Base-by-base conservation (phyloP, 2,329 filamentous ascomycete genomes). In the Aureobasidium lini region DNA sequence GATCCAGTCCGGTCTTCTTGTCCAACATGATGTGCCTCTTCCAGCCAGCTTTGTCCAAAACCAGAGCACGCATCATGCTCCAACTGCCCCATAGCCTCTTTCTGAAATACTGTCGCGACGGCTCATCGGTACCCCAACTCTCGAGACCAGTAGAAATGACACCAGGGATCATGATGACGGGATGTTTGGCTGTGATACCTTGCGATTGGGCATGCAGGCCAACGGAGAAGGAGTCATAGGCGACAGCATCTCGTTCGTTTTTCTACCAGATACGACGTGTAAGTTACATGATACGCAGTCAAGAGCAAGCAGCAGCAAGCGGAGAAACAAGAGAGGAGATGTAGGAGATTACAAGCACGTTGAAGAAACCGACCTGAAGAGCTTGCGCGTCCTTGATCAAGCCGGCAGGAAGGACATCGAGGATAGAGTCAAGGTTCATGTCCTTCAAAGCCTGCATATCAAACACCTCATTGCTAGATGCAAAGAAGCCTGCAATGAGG, bases 11-110 rank as follows among this genome's bases (percentile, higher is more conserved):
- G 0, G 93, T 96, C 39, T 84, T 74, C 72, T 93, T 92, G 73
- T 99, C 94, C 10, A 99, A 81, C 92, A 97, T 97, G 66, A 99
- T 90, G 71, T 99, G 94, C 67, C 79, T 86, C 78, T 96, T 99
- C 94, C 94, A 99, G 36, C 83, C 81, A 31, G 95, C 86, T 74
- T 97, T 96, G 72, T 97, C 94, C 68, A 95, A 75, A 1, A 99
- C 90, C 64, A 99, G 76, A 0, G 94, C 93, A 52, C 88, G 84
- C 91, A 99, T 96, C 94, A 99, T 99, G 64, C 84, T 95, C 94
- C 95, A 99, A 66, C 90, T 96, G 4, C 94, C 94, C 94, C 94
- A 99, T 52, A 99, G 76, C 57, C 94, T 81, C 76, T 95, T 96
- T 63, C 94, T 82, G 73, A 99, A 99, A 74, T 97, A 99, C 61